phyloP scores from a whole-genome alignment of 768 basidiomycete genomes.

The Lentinula raphanica region DNA sequence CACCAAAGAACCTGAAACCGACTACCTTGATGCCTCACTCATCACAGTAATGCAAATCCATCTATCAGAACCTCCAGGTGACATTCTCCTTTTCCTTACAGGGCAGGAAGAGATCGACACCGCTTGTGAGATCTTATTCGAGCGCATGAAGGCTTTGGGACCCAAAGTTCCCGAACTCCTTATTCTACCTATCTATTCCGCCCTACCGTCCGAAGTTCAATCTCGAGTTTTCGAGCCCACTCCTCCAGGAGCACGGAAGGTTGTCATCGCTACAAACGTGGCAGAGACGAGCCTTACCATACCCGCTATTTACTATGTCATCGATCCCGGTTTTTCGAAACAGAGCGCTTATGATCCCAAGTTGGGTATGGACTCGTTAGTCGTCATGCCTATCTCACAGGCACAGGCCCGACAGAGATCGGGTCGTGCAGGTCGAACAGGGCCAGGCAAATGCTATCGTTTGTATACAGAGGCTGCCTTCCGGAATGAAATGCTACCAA shows the following conservation, averaged over 20 bases:
- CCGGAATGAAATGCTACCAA: constrained; percentile 98
- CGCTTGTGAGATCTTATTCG: constrained; percentile 92
- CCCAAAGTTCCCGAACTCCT: constrained; percentile 98
- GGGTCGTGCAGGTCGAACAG: constrained; percentile 95
- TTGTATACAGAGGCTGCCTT: constrained; percentile 97
- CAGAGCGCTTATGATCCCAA: constrained; percentile 98
- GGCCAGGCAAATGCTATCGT: constrained; percentile 97
- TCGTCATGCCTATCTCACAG: constrained; percentile 98
- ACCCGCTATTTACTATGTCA: constrained; percentile 97
- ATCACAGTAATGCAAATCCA: constrained; percentile 99
- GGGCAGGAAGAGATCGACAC: constrained; percentile 99
- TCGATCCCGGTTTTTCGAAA: constrained; percentile 98
- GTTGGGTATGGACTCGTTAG: constrained; percentile 96
- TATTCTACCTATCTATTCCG: constrained; percentile 96
- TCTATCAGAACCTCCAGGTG: constrained; percentile 94
- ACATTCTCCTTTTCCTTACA: constrained; percentile 93
- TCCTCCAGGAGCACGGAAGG: constrained; percentile 96
- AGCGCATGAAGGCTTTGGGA: constrained; percentile 97
- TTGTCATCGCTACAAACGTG: constrained; percentile 98
- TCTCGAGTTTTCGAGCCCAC: constrained; percentile 97
- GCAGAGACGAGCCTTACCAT: constrained; percentile 98
- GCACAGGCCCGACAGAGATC: constrained; percentile 94
- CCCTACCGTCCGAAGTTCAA: constrained; percentile 96
- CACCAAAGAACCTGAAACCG: constrained; percentile 96
- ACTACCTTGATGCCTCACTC: constrained; percentile 96